Evolutionary conservation across 768 basidiomycete genomes (phyloP).

Genomic region (Suillus alpinus): DNA sequence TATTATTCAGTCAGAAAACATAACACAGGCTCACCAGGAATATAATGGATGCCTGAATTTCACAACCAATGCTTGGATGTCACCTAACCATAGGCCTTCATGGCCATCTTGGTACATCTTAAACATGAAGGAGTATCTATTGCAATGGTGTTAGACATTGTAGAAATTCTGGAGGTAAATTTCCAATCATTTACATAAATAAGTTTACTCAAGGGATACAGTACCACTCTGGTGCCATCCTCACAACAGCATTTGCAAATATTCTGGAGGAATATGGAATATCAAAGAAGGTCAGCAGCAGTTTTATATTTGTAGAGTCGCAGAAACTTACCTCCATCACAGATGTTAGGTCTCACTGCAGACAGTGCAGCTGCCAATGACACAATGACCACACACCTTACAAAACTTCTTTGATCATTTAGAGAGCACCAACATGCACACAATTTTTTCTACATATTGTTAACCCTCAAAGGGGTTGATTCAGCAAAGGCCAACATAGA

Average conservation of each 20-base stretch:
- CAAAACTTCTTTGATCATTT: conserved; percentile 19
- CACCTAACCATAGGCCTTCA: conserved; percentile 32
- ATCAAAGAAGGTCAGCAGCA: conserved; percentile 5
- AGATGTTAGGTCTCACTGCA: no score
- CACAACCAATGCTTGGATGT: conserved; percentile 36
- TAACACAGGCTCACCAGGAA: conserved; percentile 12
- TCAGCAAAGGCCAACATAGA: neutral
- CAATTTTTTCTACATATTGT: conserved; percentile 24
- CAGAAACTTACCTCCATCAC: no score
- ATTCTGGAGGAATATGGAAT: conserved; percentile 25
- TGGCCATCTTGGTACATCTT: conserved; percentile 33
- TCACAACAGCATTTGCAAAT: conserved; percentile 15
- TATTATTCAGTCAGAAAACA: no score
- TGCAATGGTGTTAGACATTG: conserved; percentile 32
- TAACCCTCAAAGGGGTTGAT: conserved; percentile 14
- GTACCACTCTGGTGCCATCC: conserved; percentile 17
- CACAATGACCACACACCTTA: conserved; percentile 18
- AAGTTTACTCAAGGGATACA: neutral
- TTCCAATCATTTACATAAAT: no score
- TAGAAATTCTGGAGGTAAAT: conserved; percentile 31
- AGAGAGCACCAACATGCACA: neutral
- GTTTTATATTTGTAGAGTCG: no score
- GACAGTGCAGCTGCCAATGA: conserved; percentile 29
- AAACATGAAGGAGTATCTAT: conserved; percentile 26
- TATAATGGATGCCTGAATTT: conserved; percentile 30